Evolutionary conservation across 805 yeast genomes (phyloP).

Genomic region (Yamadazyma laniorum): DNA sequence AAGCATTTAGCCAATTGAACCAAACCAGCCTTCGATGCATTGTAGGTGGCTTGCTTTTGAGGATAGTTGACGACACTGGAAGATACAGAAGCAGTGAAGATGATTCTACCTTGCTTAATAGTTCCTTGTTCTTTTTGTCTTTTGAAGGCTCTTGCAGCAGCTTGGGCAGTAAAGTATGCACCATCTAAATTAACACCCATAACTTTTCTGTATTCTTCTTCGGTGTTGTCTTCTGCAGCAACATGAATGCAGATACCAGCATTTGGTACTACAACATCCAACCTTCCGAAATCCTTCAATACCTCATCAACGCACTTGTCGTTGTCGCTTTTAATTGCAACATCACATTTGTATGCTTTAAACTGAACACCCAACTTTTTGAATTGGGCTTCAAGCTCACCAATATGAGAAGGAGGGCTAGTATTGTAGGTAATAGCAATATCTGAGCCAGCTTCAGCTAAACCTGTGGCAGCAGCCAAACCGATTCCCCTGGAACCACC

Average conservation of each 20-base stretch:
- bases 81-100: slow-evolving; percentile 85
- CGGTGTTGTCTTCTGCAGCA: slow-evolving; percentile 31
- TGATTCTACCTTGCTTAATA: slow-evolving; percentile 13
- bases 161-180: slow-evolving; percentile 45
- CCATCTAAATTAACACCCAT: slow-evolving; percentile 44
- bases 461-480: slow-evolving; percentile 42
- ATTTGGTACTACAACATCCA: slow-evolving; percentile 43
- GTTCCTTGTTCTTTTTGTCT: slow-evolving; percentile 21
- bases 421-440: slow-evolving; percentile 35
- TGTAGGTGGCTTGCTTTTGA: slow-evolving; percentile 81
- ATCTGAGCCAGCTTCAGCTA: slow-evolving; percentile 42
- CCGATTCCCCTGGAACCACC: slow-evolving; percentile 50
- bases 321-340: slow-evolving; percentile 35
- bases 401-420: slow-evolving; percentile 10
- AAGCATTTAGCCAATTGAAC: slow-evolving; percentile 72
- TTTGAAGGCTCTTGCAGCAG: slow-evolving; percentile 45
- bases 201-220: slow-evolving; percentile 34
- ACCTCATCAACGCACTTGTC: slow-evolving; percentile 24
- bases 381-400: slow-evolving; percentile 10
- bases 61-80: slow-evolving; percentile 85
- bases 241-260: slow-evolving; percentile 45
- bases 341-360: slow-evolving; percentile 44
- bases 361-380: slow-evolving; percentile 14
- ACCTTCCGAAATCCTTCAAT: slow-evolving; percentile 35
- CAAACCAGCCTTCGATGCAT: slow-evolving; percentile 83